Evolutionary conservation across 2,329 filamentous ascomycete genomes (phyloP), one percentile per base, ranked within the genome.

Genomic region (Colletotrichum liriopes): DNA sequence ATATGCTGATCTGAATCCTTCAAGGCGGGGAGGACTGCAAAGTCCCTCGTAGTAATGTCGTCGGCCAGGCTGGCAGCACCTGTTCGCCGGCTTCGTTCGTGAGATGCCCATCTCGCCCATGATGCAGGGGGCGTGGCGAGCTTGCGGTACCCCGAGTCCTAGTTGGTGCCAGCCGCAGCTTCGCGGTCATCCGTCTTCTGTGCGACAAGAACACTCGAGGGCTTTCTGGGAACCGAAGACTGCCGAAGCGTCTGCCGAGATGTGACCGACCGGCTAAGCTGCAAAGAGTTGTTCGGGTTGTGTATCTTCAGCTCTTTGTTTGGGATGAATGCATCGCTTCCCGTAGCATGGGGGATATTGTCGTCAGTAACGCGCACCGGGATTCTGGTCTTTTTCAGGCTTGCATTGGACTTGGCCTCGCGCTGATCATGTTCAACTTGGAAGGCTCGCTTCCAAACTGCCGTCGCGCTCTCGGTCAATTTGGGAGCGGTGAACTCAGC

Each of bases 41-140:
- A 81, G 45, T 82, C 81, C 58, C 74, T 76, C 0, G 75, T 55
- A 2, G 65, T 75, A n/a, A 81, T 75, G 1, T 69, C 65, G 47
- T 82, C 80, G 32, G 65, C 71, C 18, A 55, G 41, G 12, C 71
- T 65, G 20, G 77, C 78, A 43, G 72, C 59, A 43, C 71, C 77
- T 32, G 76, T 79, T 47, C 79, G 77, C 63, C 79, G 76, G 37
- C 76, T 75, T 39, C 79, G 76, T 5, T 75, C 79, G 41, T 79
- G 75, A 3, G 82, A 81, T 23, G 80, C 77, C 64, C 78, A 82
- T 37, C 67, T 81, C 12, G 82, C 75, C 82, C 82, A 84, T 9
- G 81, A 78, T 18, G 73, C 74, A 5, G 80, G 79, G 37, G 78
- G 78, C 5, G 45, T 63, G 12, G 67, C 65, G 8, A 71, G 43